Evolutionary conservation across 352 stramenopile genomes (phyloP).

Genomic region (Globisporangium cederbergense): DNA sequence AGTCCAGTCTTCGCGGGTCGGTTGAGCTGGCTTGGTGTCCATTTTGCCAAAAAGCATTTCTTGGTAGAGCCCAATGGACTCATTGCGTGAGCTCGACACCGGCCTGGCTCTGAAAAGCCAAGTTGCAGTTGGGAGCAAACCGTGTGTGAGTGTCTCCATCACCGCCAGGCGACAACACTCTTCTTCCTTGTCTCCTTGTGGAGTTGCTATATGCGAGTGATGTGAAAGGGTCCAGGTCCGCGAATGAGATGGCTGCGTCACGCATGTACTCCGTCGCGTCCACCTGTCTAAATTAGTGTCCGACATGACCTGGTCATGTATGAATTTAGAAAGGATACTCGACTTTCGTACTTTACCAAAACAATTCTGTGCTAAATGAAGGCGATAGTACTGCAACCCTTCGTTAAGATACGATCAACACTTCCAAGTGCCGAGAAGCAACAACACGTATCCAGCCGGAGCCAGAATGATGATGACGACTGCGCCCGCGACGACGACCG

Average conservation of each 20-base stretch:
- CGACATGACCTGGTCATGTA: background rate
- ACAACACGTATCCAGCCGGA: background rate
- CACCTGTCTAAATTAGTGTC: background rate
- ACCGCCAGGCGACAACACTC: background rate
- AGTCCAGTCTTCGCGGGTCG: no score
- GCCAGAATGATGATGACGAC: background rate
- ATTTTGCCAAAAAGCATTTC: background rate
- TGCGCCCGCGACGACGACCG: slow-evolving; percentile 4
- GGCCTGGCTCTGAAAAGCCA: background rate
- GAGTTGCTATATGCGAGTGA: background rate
- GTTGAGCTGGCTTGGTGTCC: background rate
- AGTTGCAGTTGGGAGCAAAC: background rate
- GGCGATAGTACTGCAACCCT: background rate
- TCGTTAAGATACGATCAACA: background rate
- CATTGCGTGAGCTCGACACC: background rate
- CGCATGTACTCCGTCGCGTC: background rate
- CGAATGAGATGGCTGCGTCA: slow-evolving; percentile 6
- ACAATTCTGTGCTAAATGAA: background rate
- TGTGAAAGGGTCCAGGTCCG: background rate
- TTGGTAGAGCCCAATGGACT: background rate
- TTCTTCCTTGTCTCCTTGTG: no score
- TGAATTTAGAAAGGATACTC: background rate
- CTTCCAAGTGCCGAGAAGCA: background rate
- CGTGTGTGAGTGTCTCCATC: background rate
- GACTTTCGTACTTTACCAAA: background rate